These are phyloP conservation scores for Durusdinium trenchii DNA, from an alignment of 73 alveolate genomes.

Conservation along the genomic window DNA sequence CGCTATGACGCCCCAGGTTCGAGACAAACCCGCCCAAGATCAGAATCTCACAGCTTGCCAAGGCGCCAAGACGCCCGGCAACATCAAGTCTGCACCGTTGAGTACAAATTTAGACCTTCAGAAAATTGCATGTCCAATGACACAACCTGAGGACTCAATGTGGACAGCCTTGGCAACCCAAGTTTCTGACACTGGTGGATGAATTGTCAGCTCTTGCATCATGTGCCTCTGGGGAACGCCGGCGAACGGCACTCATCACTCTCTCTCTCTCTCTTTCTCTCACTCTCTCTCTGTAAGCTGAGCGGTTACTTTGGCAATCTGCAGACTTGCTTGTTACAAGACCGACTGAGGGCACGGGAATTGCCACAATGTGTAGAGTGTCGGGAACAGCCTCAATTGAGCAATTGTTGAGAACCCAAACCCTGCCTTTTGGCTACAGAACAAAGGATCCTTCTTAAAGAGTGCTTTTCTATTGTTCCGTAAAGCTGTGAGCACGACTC, in stretches of 20 bases:
- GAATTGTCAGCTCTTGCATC: conserved; percentile 89
- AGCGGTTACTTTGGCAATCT: no score
- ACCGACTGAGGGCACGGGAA: conserved; percentile 40
- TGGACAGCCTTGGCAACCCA: background rate
- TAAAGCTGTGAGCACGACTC: conserved; percentile 27
- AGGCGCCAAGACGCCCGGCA: conserved; percentile 88
- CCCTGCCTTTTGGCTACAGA: no score
- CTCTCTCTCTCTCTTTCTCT: no score
- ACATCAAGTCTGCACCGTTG: conserved; percentile 94
- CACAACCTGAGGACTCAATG: background rate
- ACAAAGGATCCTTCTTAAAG: no score
- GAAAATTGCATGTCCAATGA: background rate
- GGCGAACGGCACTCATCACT: no score
- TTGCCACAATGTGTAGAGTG: conserved; percentile 83
- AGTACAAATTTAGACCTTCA: conserved; percentile 88
- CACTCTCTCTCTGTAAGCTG: no score
- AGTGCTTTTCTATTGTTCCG: no score
- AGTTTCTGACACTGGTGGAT: conserved; percentile 67
- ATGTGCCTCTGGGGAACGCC: conserved; percentile 44
- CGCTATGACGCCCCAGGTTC: no score
- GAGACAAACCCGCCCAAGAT: background rate
- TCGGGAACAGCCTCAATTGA: conserved; percentile 80
- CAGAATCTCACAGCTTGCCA: background rate
- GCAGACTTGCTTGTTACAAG: background rate
- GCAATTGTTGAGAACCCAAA: no score